Evolutionary conservation across 352 stramenopile genomes (phyloP), one percentile per base, ranked within the genome.

Genomic region (Pythium insidiosum): DNA sequence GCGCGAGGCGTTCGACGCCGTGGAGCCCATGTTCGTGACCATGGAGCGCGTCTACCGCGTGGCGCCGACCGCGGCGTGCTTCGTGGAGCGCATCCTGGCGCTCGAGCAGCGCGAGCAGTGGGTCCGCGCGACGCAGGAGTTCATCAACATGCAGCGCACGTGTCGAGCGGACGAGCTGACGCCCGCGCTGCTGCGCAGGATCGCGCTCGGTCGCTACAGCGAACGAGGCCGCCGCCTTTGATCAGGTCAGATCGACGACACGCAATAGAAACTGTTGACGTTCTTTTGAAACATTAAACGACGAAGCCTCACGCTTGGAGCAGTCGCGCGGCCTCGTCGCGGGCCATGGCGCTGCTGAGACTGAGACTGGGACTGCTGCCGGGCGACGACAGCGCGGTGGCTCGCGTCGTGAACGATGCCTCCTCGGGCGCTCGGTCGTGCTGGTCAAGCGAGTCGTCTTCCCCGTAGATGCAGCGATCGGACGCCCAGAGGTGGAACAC

Each of bases 401-500:
- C n/a, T n/a, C n/a, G n/a, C n/a, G n/a, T n/a, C n/a, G n/a, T n/a
- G n/a, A n/a, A n/a, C n/a, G n/a, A n/a, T n/a, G n/a, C n/a, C n/a
- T n/a, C n/a, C n/a, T n/a, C n/a, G n/a, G n/a, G n/a, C n/a, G n/a
- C n/a, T n/a, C n/a, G n/a, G n/a, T n/a, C n/a, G n/a, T n/a, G n/a
- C n/a, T n/a, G n/a, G n/a, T n/a, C n/a, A n/a, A n/a, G n/a, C n/a
- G n/a, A n/a, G n/a, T n/a, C n/a, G n/a, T n/a, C n/a, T 6, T 12
- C 18, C 18, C 19, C 13, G 52, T 86, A 91, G 34, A 92, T 89
- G 1, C 72, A 85, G 43, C 74, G 67, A 58, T 94, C 81, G 1
- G 76, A 89, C 12, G 81, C 74, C 35, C 70, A 74, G 35, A 60
- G 79, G 40, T 91, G 78, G 61, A 91, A 94, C 40, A 94, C 62